phyloP scores from a whole-genome alignment of 495 filamentous ascomycete species.

The Penicillium longicatenatum region DNA sequence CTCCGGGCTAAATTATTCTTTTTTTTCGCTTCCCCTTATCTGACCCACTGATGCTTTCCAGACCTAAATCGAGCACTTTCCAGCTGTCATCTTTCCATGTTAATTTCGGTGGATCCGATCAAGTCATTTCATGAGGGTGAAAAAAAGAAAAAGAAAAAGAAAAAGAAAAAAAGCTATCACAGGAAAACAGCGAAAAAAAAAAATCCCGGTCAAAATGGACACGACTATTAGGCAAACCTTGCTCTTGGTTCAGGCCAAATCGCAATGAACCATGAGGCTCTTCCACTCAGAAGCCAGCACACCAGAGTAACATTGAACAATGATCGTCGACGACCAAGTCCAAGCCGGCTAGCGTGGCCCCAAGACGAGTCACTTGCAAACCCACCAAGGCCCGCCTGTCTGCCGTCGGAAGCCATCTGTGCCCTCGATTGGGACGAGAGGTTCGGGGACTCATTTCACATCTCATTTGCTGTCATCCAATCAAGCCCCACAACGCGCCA shows the following conservation, averaged over 20 bases:
- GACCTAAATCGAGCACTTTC: constrained; percentile 3
- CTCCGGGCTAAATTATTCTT: not conserved
- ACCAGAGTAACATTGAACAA: not conserved
- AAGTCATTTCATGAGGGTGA: not conserved
- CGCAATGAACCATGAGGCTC: constrained; percentile 7
- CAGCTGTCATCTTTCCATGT: not conserved
- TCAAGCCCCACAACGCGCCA: constrained; percentile 7
- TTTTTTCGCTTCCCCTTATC: constrained; percentile 8
- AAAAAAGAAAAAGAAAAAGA: not conserved
- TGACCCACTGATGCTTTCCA: constrained; percentile 10
- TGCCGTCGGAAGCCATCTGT: constrained; percentile 10
- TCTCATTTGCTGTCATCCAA: constrained; percentile 20
- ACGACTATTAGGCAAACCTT: too few relatives aligned
- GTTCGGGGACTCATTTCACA: constrained; percentile 18
- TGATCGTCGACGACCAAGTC: constrained; percentile 2
- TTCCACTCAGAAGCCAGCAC: not conserved
- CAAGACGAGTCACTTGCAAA: constrained; percentile 17
- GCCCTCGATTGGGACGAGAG: constrained; percentile 17
- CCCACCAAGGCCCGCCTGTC: constrained; percentile 17
- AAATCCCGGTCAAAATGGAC: not conserved
- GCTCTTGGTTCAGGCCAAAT: constrained; percentile 5
- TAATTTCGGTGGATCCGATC: not conserved
- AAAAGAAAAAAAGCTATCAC: not conserved
- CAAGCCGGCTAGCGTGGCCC: constrained; percentile 11
- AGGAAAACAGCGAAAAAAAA: not conserved